These are phyloP conservation scores for Schoenoplectus tabernaemontani DNA, from an alignment of 202 grass and related monocot genomes.

Conservation along the genomic window DNA sequence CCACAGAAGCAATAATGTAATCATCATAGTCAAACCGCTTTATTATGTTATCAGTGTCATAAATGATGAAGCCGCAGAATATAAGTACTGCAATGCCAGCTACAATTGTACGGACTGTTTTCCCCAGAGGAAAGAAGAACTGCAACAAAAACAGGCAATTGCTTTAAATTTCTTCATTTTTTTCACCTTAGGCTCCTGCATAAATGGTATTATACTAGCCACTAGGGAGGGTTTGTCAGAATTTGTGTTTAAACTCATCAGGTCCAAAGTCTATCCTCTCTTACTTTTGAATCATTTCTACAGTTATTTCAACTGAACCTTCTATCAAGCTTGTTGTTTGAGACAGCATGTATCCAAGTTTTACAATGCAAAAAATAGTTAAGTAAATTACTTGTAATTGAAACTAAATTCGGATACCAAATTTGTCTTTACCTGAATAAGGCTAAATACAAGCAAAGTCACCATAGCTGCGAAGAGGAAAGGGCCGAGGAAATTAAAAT, in stretches of 20 bases:
- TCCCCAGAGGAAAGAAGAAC: conserved; percentile 52
- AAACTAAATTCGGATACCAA: background rate
- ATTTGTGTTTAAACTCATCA: background rate
- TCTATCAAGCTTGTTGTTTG: background rate
- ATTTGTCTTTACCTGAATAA: conserved; percentile 26
- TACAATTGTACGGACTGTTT: conserved; percentile 33
- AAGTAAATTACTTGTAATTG: background rate
- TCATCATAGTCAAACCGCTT: conserved; percentile 71
- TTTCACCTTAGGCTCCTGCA: background rate
- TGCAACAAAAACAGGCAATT: conserved; percentile 21
- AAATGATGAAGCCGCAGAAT: conserved; percentile 80
- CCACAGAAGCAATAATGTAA: conserved; percentile 56
- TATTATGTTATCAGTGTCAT: conserved; percentile 91
- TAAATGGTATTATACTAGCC: background rate
- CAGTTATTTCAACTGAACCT: too few relatives aligned
- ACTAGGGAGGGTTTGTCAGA: background rate
- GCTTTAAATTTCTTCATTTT: background rate
- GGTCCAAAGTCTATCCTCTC: too few relatives aligned
- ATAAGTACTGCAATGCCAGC: conserved; percentile 52
- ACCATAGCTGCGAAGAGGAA: conserved; percentile 46
- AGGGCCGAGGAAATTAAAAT: conserved; percentile 84
- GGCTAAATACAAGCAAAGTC: conserved; percentile 34
- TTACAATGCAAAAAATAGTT: background rate
- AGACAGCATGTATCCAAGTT: background rate
- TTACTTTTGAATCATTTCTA: too few relatives aligned